Percentiles rank a stretch among this genome's conserved stretches.
phyloP scores from a whole-genome alignment of 2,329 filamentous ascomycete genomes.

The Microascus cirrosus region DNA sequence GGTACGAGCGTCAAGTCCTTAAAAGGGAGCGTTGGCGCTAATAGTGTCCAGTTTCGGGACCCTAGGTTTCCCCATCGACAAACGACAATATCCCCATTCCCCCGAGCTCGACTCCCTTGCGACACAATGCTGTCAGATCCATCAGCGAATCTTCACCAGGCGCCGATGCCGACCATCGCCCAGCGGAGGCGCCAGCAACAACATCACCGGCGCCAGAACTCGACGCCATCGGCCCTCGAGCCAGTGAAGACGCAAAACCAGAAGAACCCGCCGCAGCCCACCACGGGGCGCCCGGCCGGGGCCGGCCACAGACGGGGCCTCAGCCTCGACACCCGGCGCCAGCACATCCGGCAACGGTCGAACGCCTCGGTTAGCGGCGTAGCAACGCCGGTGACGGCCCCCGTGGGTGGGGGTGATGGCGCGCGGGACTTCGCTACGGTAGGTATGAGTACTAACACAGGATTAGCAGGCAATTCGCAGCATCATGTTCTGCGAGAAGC shows the following conservation, averaged over 20 bases:
- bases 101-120: slow-evolving; percentile 54
- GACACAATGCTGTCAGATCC: slow-evolving; percentile 71
- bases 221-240: slow-evolving; percentile 66
- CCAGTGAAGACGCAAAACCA: slow-evolving; percentile 49
- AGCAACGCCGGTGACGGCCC: slow-evolving; percentile 13
- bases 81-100: slow-evolving; percentile 21
- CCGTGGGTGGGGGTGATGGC: background rate
- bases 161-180: slow-evolving; percentile 1
- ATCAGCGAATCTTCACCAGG: slow-evolving; percentile 29
- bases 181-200: slow-evolving; percentile 12
- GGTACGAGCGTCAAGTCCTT: slow-evolving; percentile 34
- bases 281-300: slow-evolving; percentile 23
- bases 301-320: slow-evolving; percentile 66
- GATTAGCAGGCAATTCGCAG: slow-evolving; percentile 40
- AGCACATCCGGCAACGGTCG: slow-evolving; percentile 30
- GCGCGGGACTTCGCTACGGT: slow-evolving; percentile 19
- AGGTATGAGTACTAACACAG: slow-evolving; percentile 44
- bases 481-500: slow-evolving; percentile 72
- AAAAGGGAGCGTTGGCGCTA: background rate
- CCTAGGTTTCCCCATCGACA: slow-evolving; percentile 38
- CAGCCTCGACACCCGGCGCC: slow-evolving; percentile 66
- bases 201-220: slow-evolving; percentile 74
- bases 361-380: slow-evolving; percentile 15
- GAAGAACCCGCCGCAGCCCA: slow-evolving; percentile 44
- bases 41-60: slow-evolving; percentile 27